Base-by-base conservation (phyloP, 495 filamentous ascomycete species). In the Penicillium paradoxum region DNA sequence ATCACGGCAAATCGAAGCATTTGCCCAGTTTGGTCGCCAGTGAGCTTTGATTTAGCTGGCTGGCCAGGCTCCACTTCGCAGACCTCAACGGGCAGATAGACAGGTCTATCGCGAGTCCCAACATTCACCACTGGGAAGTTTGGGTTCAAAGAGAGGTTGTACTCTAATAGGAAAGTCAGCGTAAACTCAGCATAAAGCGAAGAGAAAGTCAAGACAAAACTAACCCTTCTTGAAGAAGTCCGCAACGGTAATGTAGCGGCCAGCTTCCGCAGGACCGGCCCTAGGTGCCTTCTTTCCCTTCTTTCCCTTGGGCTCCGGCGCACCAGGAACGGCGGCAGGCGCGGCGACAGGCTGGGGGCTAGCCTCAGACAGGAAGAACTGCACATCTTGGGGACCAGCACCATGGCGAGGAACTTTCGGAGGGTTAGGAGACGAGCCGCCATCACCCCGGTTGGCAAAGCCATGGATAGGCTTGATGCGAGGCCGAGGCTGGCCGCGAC, bases 1-100 rank as follows among this genome's bases (percentile, higher is more conserved):
- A 39, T 59, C 30, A 84, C 86, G 1, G 90, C 84, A 62, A 91
- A 88, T 2, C 59, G 62, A 18, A 89, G 77, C 86, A 92, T 92
- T 0, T 65, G 45, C 0, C 73, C 64, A 0, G 83, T 86, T 57
- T 90, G 87, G 2, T 70, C 63, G 0, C 73, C 66, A 13, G 59
- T 65, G 19, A 90, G 73, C 63, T 83, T 82, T 1, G 70, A 59
- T 51, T 74, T 73, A 13, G 83, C 64, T 9, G 79, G 57, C 61
- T 96, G 89, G 0, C 89, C 89, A 7, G 81, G 78, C 4, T 83
- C 55, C 7, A 95, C 78, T 2, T 59, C 59, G 58, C 85, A 84
- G 6, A 84, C 67, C 55, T 95, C 87, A 1, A 82, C 75, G 0
- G 89, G 83, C 40, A 89, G 58, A 56, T 86, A 92, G 18, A 71